phyloP scores from a whole-genome alignment of 192 early-diverging fungal species.

The Umbelopsis vinacea region DNA sequence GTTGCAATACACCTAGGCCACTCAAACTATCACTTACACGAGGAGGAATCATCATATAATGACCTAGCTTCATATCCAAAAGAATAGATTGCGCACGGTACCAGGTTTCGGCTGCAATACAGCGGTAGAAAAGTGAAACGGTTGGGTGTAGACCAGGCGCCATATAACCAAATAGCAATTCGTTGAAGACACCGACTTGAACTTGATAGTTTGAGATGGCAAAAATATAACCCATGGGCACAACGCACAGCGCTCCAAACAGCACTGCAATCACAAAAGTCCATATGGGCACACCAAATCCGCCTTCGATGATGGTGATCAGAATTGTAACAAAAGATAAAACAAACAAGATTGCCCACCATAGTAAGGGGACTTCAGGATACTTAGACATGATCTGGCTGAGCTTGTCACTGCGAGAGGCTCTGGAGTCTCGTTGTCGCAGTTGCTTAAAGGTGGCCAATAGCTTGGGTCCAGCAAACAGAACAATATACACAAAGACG shows the following conservation, averaged over 20 bases:
- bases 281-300: constrained; percentile 46
- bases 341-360: constrained; percentile 40
- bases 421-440: constrained; percentile 32
- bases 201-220: constrained; percentile 46
- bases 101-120: constrained; percentile 48
- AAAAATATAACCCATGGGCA: constrained; percentile 49
- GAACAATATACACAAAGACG: constrained; percentile 46
- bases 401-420: constrained; percentile 40
- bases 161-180: constrained; percentile 42
- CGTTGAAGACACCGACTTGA: constrained; percentile 44
- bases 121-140: constrained; percentile 46
- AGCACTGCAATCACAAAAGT: constrained; percentile 43
- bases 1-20: neutral
- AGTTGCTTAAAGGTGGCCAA: constrained; percentile 41
- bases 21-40: neutral
- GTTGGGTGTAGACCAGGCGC: constrained; percentile 40
- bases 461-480: constrained; percentile 47
- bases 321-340: constrained; percentile 44
- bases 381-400: constrained; percentile 44
- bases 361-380: constrained; percentile 43
- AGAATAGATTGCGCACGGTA: constrained; percentile 49
- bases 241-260: constrained; percentile 41
- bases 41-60: constrained; percentile 20
- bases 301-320: constrained; percentile 41
- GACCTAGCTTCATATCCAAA: constrained; percentile 23